phyloP scores from a whole-genome alignment of 306 rosid genomes.

The Vigna trinervia region DNA sequence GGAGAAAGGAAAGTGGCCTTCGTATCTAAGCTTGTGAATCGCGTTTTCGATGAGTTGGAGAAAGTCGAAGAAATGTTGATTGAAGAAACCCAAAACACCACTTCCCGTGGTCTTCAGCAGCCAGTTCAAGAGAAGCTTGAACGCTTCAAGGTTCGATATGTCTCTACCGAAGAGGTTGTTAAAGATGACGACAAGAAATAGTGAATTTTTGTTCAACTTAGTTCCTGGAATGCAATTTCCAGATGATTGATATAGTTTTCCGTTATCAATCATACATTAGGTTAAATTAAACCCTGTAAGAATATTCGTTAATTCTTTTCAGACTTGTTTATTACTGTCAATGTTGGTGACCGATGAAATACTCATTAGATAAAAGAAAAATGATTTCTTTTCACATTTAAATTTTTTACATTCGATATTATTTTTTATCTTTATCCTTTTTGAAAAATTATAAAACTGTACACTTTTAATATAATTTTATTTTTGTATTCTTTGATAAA shows the following conservation, averaged over 20 bases:
- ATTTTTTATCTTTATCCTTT: too few species aligned
- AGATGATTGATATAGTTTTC: too few species aligned
- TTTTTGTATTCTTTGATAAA: too few species aligned
- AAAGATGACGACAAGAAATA: conserved; percentile 31
- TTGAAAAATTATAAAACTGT: too few species aligned
- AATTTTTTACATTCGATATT: too few species aligned
- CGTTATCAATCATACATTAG: background rate
- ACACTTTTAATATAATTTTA: too few species aligned
- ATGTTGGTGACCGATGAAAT: too few species aligned
- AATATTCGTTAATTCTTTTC: conserved; percentile 10
- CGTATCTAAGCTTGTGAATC: conserved; percentile 19
- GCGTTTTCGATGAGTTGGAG: conserved; percentile 30
- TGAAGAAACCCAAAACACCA: background rate
- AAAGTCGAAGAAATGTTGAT: conserved; percentile 17
- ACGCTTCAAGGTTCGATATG: conserved; percentile 46
- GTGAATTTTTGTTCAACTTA: background rate
- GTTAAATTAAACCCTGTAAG: background rate
- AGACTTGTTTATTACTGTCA: background rate
- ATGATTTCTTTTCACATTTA: too few species aligned
- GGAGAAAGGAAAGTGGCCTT: background rate
- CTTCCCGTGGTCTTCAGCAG: conserved; percentile 10
- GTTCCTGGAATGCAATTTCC: background rate
- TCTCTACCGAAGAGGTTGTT: conserved; percentile 25
- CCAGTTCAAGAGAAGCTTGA: conserved; percentile 17
- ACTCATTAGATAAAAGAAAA: too few species aligned